phyloP scores from a whole-genome alignment of 2,329 filamentous ascomycete species.

The Lachnellula cervina region DNA sequence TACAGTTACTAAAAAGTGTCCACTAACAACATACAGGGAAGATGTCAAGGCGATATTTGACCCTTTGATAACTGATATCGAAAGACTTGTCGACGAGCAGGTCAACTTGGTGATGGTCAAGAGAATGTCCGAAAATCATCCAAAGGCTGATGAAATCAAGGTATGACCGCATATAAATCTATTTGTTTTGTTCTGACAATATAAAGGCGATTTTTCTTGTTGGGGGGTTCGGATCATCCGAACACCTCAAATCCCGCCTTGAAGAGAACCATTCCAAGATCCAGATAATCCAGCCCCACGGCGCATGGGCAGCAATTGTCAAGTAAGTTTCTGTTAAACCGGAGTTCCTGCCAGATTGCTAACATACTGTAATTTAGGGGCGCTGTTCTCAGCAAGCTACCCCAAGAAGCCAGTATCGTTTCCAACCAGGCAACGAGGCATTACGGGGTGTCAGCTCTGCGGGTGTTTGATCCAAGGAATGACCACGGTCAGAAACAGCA shows the following conservation, averaged over 20 bases:
- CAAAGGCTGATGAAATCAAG: conserved; percentile 35
- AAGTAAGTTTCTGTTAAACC: conserved; percentile 6
- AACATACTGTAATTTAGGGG: conserved; percentile 4
- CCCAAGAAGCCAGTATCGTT: conserved; percentile 6
- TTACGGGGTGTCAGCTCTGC: conserved; percentile 9
- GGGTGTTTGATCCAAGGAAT: neutral
- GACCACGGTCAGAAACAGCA: conserved; percentile 5
- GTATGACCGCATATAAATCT: no score
- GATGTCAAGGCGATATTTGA: conserved; percentile 50
- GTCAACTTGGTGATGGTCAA: conserved; percentile 38
- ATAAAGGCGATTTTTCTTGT: conserved; percentile 23
- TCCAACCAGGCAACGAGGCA: conserved; percentile 17
- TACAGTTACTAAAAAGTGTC: conserved; percentile 18
- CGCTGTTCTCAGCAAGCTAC: conserved; percentile 14
- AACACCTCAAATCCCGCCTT: conserved; percentile 34
- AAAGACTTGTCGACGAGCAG: conserved; percentile 38
- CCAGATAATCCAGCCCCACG: conserved; percentile 14
- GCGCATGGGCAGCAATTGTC: conserved; percentile 19
- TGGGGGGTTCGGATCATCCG: conserved; percentile 17
- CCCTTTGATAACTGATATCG: conserved; percentile 38
- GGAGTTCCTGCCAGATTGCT: no score
- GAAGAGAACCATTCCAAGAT: conserved; percentile 32
- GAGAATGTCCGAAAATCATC: conserved; percentile 34
- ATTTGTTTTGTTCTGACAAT: no score
- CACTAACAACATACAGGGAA: conserved; percentile 26